Evolutionary conservation across 495 filamentous ascomycete genomes (phyloP).

Genomic region (Annulohypoxylon maeteangense): DNA sequence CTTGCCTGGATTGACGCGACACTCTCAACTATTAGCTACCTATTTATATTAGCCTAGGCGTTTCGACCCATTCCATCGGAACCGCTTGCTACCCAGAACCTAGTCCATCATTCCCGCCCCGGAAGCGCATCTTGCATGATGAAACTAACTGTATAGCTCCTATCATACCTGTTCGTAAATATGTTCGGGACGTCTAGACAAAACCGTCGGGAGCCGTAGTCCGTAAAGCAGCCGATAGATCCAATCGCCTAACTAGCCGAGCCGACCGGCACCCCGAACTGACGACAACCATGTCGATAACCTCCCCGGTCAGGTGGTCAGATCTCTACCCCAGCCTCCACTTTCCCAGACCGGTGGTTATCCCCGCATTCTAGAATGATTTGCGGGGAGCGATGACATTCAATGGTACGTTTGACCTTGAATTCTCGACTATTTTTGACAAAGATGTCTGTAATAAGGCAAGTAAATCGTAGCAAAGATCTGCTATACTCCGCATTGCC

Average conservation of each 20-base stretch:
- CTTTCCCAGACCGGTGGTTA: not conserved
- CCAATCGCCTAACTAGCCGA: conserved; percentile 6
- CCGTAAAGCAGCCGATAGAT: not conserved
- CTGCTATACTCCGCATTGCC: not conserved
- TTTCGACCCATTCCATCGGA: no score
- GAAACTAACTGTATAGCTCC: no score
- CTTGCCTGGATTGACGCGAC: no score
- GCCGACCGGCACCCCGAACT: not conserved
- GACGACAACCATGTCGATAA: not conserved
- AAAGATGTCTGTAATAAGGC: not conserved
- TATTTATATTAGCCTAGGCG: no score
- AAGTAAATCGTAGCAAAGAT: not conserved
- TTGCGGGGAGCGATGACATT: not conserved
- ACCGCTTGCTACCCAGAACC: no score
- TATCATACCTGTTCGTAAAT: not conserved
- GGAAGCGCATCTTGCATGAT: no score
- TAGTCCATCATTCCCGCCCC: no score
- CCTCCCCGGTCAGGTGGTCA: not conserved
- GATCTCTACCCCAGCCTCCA: not conserved
- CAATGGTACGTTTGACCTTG: not conserved
- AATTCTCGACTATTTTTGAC: not conserved
- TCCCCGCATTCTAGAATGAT: not conserved
- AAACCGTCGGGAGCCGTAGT: not conserved
- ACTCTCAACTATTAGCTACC: no score
- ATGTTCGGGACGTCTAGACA: not conserved